Evolutionary conservation across 768 basidiomycete species (phyloP), one percentile per base, ranked within the genome.

Genomic region (Rhodosporidiobolus sp.): DNA sequence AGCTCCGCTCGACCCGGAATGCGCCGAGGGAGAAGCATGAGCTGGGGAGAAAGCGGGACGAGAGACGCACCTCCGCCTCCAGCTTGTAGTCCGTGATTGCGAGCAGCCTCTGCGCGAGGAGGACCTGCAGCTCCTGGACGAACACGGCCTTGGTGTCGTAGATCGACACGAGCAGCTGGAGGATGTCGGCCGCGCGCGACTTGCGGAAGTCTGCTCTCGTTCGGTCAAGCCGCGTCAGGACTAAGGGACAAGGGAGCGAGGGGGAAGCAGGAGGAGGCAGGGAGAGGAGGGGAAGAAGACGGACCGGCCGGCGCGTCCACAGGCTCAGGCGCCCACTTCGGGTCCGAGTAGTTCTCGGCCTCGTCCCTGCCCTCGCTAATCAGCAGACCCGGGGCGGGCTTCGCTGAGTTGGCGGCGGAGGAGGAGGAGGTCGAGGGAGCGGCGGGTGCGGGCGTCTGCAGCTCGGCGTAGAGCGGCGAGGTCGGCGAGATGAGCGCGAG

Each of bases 61-160:
- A 43, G 30, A 14, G 20, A 71, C 83, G 34, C 57, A 86, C 87
- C 83, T 87, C 89, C 62, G 86, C 84, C 63, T 94, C 92, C 53
- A 86, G 86, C 67, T 89, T 88, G 62, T 91, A 93, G 75, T 93
- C 90, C 57, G 84, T 87, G 57, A 94, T 87, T 1, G 87, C 86
- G 58, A 99, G 83, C 48, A 99, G 82, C 16, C 94, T 85, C 71
- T 93, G 91, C 1, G 94, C 94, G 22, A 99, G 86, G 7, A 96
- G 83, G 1, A 92, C 88, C 80, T 98, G 96, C 45, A 99, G 83
- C 80, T 98, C 96, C 79, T 92, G 95, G 77, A 98, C 87, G 78
- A 99, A 97, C 16, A 97, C 86, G 76, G 97, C 96, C 79, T 93
- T 91, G 4, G 94, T 94, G 79, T 97, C 94, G 77, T 97, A 98